Percentiles rank a stretch among this genome's conserved stretches.
phyloP scores from a whole-genome alignment of 345 rosid species.

The Brassica rapa region DNA sequence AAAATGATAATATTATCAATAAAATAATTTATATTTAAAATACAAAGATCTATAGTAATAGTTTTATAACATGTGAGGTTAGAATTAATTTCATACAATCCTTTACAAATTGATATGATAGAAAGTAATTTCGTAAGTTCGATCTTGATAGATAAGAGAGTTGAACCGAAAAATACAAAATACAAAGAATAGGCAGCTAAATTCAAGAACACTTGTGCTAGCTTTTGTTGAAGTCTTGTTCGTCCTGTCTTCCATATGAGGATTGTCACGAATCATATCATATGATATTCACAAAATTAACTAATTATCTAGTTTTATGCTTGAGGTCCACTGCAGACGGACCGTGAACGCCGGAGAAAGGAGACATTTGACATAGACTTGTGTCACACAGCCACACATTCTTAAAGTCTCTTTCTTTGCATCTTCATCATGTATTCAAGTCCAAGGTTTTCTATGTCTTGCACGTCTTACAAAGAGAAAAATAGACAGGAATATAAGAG shows the following conservation, averaged over 20 bases:
- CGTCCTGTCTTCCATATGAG: neutral
- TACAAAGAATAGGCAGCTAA: neutral
- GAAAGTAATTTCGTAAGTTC: neutral
- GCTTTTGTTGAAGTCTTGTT: neutral
- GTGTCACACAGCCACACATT: neutral
- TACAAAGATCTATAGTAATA: too few relatives aligned
- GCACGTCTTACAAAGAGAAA: neutral
- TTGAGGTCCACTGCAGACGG: neutral
- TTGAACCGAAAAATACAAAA: neutral
- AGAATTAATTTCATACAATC: too few relatives aligned
- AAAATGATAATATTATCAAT: too few relatives aligned
- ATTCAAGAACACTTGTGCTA: neutral
- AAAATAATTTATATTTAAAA: too few relatives aligned
- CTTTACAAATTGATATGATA: neutral
- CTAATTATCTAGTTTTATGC: neutral
- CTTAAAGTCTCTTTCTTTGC: neutral
- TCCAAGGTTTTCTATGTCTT: neutral
- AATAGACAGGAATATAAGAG: neutral
- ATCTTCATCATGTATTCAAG: neutral
- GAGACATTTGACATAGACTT: neutral
- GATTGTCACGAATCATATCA: neutral
- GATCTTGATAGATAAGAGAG: neutral
- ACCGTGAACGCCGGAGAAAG: neutral
- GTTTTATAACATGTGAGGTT: too few relatives aligned
- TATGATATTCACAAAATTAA: neutral